Percentiles rank a stretch among this genome's conserved stretches.
Evolutionary conservation across 129 eudicot genomes (phyloP).

Genomic region (Scalesia atractyloides): DNA sequence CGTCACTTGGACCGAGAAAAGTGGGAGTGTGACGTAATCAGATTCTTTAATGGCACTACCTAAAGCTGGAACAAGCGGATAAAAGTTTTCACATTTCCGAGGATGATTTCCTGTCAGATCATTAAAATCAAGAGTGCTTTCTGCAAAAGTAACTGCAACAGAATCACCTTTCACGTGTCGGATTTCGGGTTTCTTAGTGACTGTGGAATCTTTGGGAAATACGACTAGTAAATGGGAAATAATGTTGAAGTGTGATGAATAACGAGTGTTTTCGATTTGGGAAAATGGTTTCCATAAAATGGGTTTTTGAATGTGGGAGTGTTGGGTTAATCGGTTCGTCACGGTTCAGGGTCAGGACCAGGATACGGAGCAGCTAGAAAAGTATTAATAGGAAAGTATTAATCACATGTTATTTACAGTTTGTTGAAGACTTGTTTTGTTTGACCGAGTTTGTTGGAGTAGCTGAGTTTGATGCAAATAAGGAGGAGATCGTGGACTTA

Average conservation of each 20-base stretch:
- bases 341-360: too few species aligned
- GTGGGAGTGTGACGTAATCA: conserved; percentile 30
- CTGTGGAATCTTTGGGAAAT: conserved; percentile 4
- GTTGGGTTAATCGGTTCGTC: too few species aligned
- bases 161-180: conserved; percentile 40
- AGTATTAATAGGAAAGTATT: too few species aligned
- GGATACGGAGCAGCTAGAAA: too few species aligned
- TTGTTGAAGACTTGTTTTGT: too few species aligned
- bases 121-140: conserved; percentile 37
- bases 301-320: conserved; percentile 41
- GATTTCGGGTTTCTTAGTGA: conserved; percentile 35
- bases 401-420: too few species aligned
- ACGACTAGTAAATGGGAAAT: neutral
- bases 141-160: conserved; percentile 38
- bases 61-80: conserved; percentile 43
- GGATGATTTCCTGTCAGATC: conserved; percentile 41
- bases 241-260: conserved; percentile 31
- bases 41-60: conserved; percentile 17
- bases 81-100: conserved; percentile 36
- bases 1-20: conserved; percentile 48
- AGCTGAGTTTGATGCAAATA: too few species aligned
- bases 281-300: conserved; percentile 32
- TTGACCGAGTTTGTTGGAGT: too few species aligned
- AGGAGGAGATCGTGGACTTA: too few species aligned
- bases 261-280: conserved; percentile 53